Evolutionary conservation across 2,329 filamentous ascomycete genomes (phyloP), one percentile per base, ranked within the genome.

Genomic region (Hirsutella minnesotensis): DNA sequence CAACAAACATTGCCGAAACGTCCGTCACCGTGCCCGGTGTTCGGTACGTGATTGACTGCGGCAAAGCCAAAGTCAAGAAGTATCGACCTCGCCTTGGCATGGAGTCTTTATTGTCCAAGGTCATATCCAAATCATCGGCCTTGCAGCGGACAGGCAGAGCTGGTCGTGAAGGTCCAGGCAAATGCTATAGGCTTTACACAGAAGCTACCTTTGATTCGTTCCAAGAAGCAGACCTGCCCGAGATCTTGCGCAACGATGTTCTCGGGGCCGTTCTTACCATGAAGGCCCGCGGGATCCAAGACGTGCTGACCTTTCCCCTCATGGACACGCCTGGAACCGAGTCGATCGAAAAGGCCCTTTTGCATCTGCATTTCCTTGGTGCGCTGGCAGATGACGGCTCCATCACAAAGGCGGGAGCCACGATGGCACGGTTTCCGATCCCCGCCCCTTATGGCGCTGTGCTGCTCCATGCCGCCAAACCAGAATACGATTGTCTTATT

Each of bases 1-100:
- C 89, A 0, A 98, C 92, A 13, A 98, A 98, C 56, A 96, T 98
- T 53, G 92, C 92, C n/a, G 92, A 98, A 61, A 96, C 92, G 0
- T 96, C 92, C 1, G 85, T 98, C 46, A 98, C 92, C 0, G 89
- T 98, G 0, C 84, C 90, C 0, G 92, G 92, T 2, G 88, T 98
- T 7, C 79, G 86, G 4, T 92, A 84, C 52, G 90, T 98, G 9
- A 75, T 98, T 18, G 92, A 98, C 57, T 85, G 85, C 43, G 92
- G 92, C 38, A 95, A 95, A 55, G 86, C 85, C 9, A 98, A 98
- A 59, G 76, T 94, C 49, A 95, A 95, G 63, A 84, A 94, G 50
- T 98, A 88, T 58, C 82, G 89, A 13, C 77, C 83, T 15, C 75
- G 81, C 1, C 72, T 96, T 0, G 89, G 88, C 5, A 80, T 98